These are phyloP conservation scores for Saccharomyces hybrid DNA, from an alignment of 1,139 yeast genomes.

Conservation along the genomic window DNA sequence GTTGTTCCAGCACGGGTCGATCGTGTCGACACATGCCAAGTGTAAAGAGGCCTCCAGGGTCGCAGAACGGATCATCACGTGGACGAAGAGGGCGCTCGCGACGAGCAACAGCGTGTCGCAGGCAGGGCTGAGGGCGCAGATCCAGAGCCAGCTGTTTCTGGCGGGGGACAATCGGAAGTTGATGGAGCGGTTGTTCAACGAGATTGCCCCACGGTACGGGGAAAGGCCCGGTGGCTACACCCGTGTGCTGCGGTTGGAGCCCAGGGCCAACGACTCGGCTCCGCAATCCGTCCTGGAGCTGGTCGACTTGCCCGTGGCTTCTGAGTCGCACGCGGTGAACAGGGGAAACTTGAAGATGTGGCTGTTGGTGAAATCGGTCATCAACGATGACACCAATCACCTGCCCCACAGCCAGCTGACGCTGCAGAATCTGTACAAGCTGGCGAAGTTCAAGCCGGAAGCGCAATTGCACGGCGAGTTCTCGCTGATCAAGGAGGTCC, in stretches of 20 bases:
- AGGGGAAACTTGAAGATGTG: conserved; percentile 31
- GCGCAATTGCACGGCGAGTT: background rate
- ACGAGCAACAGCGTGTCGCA: conserved; percentile 8
- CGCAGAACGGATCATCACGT: conserved; percentile 48
- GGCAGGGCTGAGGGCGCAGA: conserved; percentile 11
- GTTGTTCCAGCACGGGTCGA: conserved; percentile 59
- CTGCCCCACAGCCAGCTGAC: conserved; percentile 15
- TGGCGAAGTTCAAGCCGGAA: conserved; percentile 15
- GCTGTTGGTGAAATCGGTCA: conserved; percentile 24
- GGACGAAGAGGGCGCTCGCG: conserved; percentile 33
- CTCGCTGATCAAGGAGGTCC: background rate
- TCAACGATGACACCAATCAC: conserved; percentile 18
- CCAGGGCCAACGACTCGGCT: conserved; percentile 84
- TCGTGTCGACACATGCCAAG: conserved; percentile 63
- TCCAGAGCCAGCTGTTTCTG: conserved; percentile 25
- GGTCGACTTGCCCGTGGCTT: conserved; percentile 54
- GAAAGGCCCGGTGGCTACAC: conserved; percentile 76
- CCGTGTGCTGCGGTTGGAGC: conserved; percentile 75
- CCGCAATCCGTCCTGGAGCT: conserved; percentile 85
- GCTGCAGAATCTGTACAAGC: conserved; percentile 22
- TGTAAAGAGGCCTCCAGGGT: conserved; percentile 57
- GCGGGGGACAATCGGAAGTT: conserved; percentile 30
- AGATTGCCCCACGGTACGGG: conserved; percentile 55
- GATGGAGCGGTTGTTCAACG: conserved; percentile 51
- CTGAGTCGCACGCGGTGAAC: conserved; percentile 12